Evolutionary conservation across 768 basidiomycete species (phyloP).

Genomic region (Tylopilus vinaceipallidus): DNA sequence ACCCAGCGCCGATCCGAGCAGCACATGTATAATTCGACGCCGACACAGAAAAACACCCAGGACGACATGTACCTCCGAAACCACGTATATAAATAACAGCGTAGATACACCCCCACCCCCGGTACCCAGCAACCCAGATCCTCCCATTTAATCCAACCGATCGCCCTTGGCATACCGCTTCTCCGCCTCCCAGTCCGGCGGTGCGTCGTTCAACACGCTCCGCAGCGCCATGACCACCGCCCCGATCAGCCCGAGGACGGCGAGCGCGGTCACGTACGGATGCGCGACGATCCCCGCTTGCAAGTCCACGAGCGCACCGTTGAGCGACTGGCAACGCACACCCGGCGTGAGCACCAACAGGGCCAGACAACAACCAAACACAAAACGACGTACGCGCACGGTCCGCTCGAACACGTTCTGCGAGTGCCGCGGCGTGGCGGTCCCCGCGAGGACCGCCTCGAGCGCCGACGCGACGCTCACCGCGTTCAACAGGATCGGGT

Average conservation of each 20-base stretch:
- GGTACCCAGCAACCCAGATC: too few relatives aligned
- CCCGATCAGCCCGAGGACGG: conserved; percentile 10
- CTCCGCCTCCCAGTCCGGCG: conserved; percentile 10
- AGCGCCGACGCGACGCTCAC: conserved; percentile 65
- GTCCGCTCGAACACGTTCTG: conserved; percentile 68
- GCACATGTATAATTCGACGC: too few relatives aligned
- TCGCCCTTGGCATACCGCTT: conserved; percentile 18
- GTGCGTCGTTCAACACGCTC: conserved; percentile 17
- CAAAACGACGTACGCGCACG: conserved; percentile 47
- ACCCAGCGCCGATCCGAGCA: too few relatives aligned
- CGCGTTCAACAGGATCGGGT: conserved; percentile 53
- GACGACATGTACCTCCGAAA: too few relatives aligned
- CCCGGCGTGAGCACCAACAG: neutral
- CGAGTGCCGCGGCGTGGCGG: conserved; percentile 55
- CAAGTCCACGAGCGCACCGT: conserved; percentile 5
- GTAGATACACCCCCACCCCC: too few relatives aligned
- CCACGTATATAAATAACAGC: too few relatives aligned
- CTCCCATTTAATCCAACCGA: conserved; percentile 29
- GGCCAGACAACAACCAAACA: neutral
- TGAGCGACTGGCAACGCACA: conserved; percentile 13
- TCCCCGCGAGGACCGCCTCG: conserved; percentile 57
- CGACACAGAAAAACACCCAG: too few relatives aligned
- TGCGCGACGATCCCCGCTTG: conserved; percentile 15
- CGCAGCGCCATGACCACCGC: conserved; percentile 12
- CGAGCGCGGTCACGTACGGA: conserved; percentile 16